phyloP scores from a whole-genome alignment of 1,284 basidiomycete genomes.

The Cutaneotrichosporon dermatis region DNA sequence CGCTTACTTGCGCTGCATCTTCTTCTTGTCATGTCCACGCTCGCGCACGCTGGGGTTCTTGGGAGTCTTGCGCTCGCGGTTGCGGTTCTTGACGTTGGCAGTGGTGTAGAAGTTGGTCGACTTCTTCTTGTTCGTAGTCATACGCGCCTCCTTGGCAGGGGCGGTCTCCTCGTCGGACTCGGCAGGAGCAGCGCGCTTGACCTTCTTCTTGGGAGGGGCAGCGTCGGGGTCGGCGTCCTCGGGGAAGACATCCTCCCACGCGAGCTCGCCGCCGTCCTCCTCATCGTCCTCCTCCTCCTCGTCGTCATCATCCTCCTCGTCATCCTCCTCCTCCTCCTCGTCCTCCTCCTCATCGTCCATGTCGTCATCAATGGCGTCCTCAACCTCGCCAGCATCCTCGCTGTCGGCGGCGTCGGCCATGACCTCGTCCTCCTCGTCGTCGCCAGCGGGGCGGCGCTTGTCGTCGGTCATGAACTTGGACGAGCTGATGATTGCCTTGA shows the following conservation, averaged over 20 bases:
- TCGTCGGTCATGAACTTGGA: conserved; percentile 54
- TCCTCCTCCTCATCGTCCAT: conserved; percentile 53
- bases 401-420: conserved; percentile 38
- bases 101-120: conserved; percentile 84
- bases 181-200: conserved; percentile 24
- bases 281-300: conserved; percentile 28
- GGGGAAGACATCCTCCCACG: conserved; percentile 74
- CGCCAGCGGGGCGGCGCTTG: conserved; percentile 36
- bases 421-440: conserved; percentile 42
- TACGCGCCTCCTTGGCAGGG: conserved; percentile 62
- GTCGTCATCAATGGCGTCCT: conserved; percentile 53
- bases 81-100: conserved; percentile 87
- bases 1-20: conserved; percentile 11
- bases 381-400: conserved; percentile 37
- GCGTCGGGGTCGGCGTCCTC: conserved; percentile 46
- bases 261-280: conserved; percentile 58
- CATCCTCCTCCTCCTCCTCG: conserved; percentile 52
- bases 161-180: conserved; percentile 32
- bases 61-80: conserved; percentile 47
- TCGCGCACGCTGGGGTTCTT: conserved; percentile 27
- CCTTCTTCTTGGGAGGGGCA: conserved; percentile 31
- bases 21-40: conserved; percentile 8
- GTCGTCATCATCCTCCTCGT: conserved; percentile 50
- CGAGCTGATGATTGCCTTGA: conserved; percentile 56
- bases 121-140: conserved; percentile 92